phyloP scores from a whole-genome alignment of 2,329 filamentous ascomycete species.

The Trichoderma breve region DNA sequence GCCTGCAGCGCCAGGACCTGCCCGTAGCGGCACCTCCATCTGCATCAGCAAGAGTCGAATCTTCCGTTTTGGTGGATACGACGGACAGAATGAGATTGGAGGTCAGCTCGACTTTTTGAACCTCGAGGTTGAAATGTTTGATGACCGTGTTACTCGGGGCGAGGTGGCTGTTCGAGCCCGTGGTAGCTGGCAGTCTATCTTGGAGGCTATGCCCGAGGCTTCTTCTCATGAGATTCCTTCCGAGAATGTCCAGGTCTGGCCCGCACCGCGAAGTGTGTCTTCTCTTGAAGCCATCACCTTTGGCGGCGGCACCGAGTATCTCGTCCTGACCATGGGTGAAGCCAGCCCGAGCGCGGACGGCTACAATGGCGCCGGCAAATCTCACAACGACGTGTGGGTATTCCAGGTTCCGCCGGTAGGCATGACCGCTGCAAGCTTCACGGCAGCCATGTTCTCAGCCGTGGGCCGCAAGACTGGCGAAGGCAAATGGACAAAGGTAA shows the following conservation, averaged over 20 bases:
- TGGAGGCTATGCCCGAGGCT: slow-evolving; percentile 37
- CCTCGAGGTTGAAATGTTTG: slow-evolving; percentile 55
- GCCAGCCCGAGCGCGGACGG: slow-evolving; percentile 47
- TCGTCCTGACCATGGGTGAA: slow-evolving; percentile 62
- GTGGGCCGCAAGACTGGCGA: slow-evolving; percentile 55
- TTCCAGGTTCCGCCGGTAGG: slow-evolving; percentile 59
- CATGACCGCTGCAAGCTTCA: slow-evolving; percentile 54
- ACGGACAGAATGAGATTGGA: slow-evolving; percentile 67
- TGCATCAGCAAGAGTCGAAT: slow-evolving; percentile 62
- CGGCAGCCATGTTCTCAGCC: slow-evolving; percentile 53
- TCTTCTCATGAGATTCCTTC: slow-evolving; percentile 37
- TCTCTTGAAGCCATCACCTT: slow-evolving; percentile 55
- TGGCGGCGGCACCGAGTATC: slow-evolving; percentile 60
- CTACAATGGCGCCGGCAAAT: slow-evolving; percentile 51
- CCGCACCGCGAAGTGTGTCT: slow-evolving; percentile 52
- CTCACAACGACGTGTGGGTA: slow-evolving; percentile 61
- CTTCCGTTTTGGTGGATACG: slow-evolving; percentile 79
- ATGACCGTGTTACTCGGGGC: slow-evolving; percentile 47
- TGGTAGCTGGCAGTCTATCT: slow-evolving; percentile 54
- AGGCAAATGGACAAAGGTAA: slow-evolving; percentile 56
- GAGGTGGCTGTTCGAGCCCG: slow-evolving; percentile 52
- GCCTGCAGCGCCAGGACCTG: slow-evolving; percentile 63
- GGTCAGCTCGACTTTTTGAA: slow-evolving; percentile 67
- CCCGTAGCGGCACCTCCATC: slow-evolving; percentile 66
- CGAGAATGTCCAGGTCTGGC: slow-evolving; percentile 43